These are phyloP conservation scores for Trichophyton benhamiae DNA, from an alignment of 2,329 filamentous ascomycete species.

Conservation along the genomic window DNA sequence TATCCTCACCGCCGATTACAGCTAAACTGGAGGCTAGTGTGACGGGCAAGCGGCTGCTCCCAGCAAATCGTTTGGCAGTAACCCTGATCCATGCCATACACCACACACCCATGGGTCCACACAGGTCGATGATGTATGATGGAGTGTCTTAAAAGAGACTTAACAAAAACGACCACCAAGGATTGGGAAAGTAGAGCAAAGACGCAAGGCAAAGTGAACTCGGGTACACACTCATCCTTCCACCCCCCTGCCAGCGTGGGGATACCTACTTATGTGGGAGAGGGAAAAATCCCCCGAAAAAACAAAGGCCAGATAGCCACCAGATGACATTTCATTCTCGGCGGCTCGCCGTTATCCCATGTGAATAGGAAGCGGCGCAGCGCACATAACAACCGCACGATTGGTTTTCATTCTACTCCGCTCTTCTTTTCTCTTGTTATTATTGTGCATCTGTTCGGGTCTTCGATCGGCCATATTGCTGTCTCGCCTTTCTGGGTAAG, in stretches of 20 bases:
- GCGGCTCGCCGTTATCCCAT: conserved; percentile 2
- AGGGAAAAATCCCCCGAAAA: not conserved
- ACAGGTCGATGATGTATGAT: not conserved
- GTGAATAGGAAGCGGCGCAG: not conserved
- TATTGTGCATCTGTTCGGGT: not conserved
- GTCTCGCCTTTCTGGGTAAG: not conserved
- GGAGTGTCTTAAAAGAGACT: too few species aligned
- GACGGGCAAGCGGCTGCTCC: conserved; percentile 1
- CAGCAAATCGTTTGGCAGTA: conserved; percentile 2
- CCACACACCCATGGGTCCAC: not conserved
- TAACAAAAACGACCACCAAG: too few species aligned
- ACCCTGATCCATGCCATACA: conserved; percentile 1
- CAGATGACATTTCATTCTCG: not conserved
- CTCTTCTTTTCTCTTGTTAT: not conserved
- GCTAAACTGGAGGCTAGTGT: not conserved
- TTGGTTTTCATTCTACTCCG: not conserved
- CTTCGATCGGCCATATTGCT: not conserved
- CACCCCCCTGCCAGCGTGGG: not conserved
- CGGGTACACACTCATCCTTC: not conserved
- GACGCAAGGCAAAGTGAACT: not conserved
- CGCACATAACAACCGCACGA: not conserved
- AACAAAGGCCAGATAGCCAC: not conserved
- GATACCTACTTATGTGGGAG: not conserved
- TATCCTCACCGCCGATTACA: conserved; percentile 2
- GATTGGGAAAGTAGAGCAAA: not conserved